Evolutionary conservation across 768 basidiomycete species (phyloP).

Genomic region (Lentinus brumalis): DNA sequence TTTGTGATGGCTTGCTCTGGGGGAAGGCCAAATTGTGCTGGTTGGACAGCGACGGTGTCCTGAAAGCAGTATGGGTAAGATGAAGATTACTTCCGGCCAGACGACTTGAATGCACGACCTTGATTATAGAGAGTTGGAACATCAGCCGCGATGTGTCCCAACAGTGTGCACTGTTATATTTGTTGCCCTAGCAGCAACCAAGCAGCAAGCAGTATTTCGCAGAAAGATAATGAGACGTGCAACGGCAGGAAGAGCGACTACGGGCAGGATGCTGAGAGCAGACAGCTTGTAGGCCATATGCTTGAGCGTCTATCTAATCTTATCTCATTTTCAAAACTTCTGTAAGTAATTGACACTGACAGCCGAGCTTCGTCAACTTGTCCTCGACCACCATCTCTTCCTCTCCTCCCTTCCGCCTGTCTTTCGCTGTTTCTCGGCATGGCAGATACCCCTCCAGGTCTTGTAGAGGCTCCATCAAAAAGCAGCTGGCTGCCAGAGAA

Average conservation of each 20-base stretch:
- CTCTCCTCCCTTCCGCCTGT: no score
- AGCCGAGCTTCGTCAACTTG: constrained; percentile 10
- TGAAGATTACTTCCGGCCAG: not conserved
- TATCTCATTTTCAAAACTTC: constrained; percentile 21
- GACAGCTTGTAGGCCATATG: not conserved
- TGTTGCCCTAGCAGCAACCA: no score
- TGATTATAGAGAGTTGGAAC: constrained; percentile 40
- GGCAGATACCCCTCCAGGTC: constrained; percentile 24
- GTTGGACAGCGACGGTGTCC: constrained; percentile 92
- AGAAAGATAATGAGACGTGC: no score
- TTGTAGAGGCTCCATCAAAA: constrained; percentile 37
- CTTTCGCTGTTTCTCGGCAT: constrained; percentile 9
- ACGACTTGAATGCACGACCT: constrained; percentile 22
- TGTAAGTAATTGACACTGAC: constrained; percentile 2
- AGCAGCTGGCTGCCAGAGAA: constrained; percentile 59
- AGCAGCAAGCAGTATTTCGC: no score
- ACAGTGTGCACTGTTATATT: no score
- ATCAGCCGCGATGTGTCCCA: constrained; percentile 18
- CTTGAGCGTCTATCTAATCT: constrained; percentile 20
- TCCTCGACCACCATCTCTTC: constrained; percentile 3
- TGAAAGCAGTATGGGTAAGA: constrained; percentile 29
- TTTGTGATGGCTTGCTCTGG: constrained; percentile 78
- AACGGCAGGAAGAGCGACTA: no score
- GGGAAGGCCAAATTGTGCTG: constrained; percentile 79
- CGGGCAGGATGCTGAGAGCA: no score